Conservation (phyloP, 306 rosid genomes). For the Casuarina cunninghamiana region DNA sequence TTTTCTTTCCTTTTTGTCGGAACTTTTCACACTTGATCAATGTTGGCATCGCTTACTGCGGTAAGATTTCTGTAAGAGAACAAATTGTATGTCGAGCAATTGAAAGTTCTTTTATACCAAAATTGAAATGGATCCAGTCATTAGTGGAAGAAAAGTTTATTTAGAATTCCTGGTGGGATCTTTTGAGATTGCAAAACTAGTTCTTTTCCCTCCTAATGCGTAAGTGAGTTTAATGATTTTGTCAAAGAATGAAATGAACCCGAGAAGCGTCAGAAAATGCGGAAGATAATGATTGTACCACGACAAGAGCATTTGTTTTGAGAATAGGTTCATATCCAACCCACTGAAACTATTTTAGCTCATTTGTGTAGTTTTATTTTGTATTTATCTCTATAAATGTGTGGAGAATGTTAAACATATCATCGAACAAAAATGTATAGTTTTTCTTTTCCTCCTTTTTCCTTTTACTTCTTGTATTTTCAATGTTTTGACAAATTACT, state of each 20-base stretch:
- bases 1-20: slow-evolving; percentile 12
- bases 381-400: no score
- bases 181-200: not conserved
- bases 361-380: no score
- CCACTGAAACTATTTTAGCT: no score
- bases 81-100: slow-evolving; percentile 15
- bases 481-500: no score
- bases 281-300: not conserved
- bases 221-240: not conserved
- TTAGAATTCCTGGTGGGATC: not conserved
- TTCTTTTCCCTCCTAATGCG: not conserved
- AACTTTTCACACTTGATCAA: not conserved
- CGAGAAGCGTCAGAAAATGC: not conserved
- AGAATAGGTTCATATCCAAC: no score
- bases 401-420: no score
- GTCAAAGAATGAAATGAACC: not conserved
- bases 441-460: no score
- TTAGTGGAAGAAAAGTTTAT: not conserved
- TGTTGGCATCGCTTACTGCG: slow-evolving; percentile 12
- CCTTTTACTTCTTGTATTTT: no score
- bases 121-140: not conserved
- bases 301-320: not conserved
- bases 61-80: slow-evolving; percentile 11
- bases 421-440: no score
- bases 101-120: not conserved